Evolutionary conservation across 768 basidiomycete species (phyloP).

Genomic region (Naematelia encephala): DNA sequence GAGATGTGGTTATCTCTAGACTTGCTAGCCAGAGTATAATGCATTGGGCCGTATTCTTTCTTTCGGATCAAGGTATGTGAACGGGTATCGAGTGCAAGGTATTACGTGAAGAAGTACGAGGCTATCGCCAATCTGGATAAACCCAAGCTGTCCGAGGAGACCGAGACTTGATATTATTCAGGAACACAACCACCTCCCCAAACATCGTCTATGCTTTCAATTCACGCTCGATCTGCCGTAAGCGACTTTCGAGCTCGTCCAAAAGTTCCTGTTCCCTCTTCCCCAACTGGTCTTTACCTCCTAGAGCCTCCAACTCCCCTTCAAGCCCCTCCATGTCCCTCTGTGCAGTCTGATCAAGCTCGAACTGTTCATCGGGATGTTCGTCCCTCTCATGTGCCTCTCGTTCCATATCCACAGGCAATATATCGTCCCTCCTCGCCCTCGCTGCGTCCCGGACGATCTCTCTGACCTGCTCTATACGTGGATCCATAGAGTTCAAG

Average conservation of each 20-base stretch:
- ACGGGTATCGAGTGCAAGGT: no score
- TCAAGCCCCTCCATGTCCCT: constrained; percentile 58
- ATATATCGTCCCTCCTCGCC: constrained; percentile 68
- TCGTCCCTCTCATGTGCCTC: constrained; percentile 64
- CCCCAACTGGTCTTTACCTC: not conserved
- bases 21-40: no score
- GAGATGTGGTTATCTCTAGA: no score
- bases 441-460: constrained; percentile 60
- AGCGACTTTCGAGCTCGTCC: constrained; percentile 15
- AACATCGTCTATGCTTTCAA: no score
- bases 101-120: no score
- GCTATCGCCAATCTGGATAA: no score
- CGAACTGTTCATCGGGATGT: constrained; percentile 25
- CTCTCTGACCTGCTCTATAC: constrained; percentile 55
- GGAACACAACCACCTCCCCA: no score
- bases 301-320: constrained; percentile 44
- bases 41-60: no score
- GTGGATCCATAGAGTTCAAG: constrained; percentile 4
- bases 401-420: constrained; percentile 71
- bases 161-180: no score
- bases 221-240: constrained; percentile 9
- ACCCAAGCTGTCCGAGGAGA: no score
- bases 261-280: constrained; percentile 22
- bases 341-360: constrained; percentile 25
- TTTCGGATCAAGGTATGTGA: no score